A percentile compares a stretch with the other conserved stretches of the same genome.
phyloP scores from a whole-genome alignment of 1,284 basidiomycete species.

The Schizophyllum commune region DNA sequence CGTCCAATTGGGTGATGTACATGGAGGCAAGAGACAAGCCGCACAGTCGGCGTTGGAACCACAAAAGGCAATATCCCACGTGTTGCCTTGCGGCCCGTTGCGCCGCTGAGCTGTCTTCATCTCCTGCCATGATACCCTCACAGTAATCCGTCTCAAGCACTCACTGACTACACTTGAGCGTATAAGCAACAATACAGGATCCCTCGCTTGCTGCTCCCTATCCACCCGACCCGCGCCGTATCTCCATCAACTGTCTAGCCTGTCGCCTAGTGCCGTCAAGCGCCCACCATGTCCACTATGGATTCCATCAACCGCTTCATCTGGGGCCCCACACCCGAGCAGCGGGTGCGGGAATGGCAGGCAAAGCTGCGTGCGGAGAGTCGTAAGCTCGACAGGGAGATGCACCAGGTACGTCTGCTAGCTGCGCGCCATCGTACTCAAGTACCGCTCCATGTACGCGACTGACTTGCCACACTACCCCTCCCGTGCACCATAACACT shows the following conservation, averaged over 20 bases:
- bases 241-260: not conserved
- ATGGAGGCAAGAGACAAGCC: too few relatives aligned
- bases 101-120: too few relatives aligned
- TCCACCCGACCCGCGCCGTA: not conserved
- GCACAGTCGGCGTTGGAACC: too few relatives aligned
- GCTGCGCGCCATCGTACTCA: not conserved
- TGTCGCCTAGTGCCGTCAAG: not conserved
- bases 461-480: not conserved
- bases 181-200: too few relatives aligned
- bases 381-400: slow-evolving; percentile 83
- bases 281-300: slow-evolving; percentile 35
- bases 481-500: not conserved
- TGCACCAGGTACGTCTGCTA: slow-evolving; percentile 72
- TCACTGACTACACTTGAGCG: too few relatives aligned
- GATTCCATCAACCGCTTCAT: slow-evolving; percentile 85
- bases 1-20: too few relatives aligned
- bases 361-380: slow-evolving; percentile 73
- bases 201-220: not conserved
- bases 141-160: too few relatives aligned
- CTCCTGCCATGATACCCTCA: too few relatives aligned
- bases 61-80: too few relatives aligned
- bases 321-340: slow-evolving; percentile 92
- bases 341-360: slow-evolving; percentile 87
- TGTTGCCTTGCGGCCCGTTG: too few relatives aligned
- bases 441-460: slow-evolving; percentile 3